A percentile compares a stretch with the other conserved stretches of the same genome.
Conservation (phyloP, 2,329 filamentous ascomycete species). For the Colletotrichum trifolii region DNA sequence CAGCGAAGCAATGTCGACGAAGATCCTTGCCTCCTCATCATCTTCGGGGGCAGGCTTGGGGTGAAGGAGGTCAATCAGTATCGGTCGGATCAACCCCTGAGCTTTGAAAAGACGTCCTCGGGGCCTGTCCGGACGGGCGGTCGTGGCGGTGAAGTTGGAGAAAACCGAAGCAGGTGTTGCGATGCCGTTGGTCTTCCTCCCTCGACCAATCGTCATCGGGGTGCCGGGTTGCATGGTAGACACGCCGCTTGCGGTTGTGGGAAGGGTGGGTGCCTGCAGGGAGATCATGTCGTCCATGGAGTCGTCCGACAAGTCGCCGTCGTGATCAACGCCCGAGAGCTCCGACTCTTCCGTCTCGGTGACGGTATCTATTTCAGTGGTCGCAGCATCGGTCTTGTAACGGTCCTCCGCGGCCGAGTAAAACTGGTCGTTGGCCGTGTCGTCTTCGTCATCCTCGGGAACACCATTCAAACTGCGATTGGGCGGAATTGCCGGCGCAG, state of each 20-base stretch:
- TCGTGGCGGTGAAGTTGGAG: constrained; percentile 87
- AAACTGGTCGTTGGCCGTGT: constrained; percentile 90
- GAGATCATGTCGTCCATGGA: constrained; percentile 95
- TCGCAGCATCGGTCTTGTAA: constrained; percentile 66
- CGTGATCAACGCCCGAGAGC: constrained; percentile 72
- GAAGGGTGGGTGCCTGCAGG: constrained; percentile 80
- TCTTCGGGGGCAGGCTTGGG: constrained; percentile 82
- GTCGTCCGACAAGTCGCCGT: constrained; percentile 84
- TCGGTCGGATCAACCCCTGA: constrained; percentile 76
- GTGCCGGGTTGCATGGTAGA: constrained; percentile 85
- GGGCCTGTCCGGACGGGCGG: constrained; percentile 77
- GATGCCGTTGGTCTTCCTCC: constrained; percentile 74
- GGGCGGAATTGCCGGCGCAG: constrained; percentile 56
- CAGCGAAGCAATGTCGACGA: constrained; percentile 87
- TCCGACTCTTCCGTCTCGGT: constrained; percentile 73
- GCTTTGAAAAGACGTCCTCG: constrained; percentile 86
- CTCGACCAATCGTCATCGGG: constrained; percentile 77
- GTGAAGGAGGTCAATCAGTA: constrained; percentile 83
- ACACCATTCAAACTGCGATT: constrained; percentile 69
- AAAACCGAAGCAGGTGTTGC: constrained; percentile 89
- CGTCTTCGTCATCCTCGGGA: constrained; percentile 77
- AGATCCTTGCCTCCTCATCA: constrained; percentile 90
- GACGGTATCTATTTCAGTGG: constrained; percentile 67
- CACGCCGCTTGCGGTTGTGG: constrained; percentile 82
- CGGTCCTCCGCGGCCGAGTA: constrained; percentile 91